Evolutionary conservation across 176 grass and related monocot genomes (phyloP).

Genomic region (Echinochloa phyllopogon): DNA sequence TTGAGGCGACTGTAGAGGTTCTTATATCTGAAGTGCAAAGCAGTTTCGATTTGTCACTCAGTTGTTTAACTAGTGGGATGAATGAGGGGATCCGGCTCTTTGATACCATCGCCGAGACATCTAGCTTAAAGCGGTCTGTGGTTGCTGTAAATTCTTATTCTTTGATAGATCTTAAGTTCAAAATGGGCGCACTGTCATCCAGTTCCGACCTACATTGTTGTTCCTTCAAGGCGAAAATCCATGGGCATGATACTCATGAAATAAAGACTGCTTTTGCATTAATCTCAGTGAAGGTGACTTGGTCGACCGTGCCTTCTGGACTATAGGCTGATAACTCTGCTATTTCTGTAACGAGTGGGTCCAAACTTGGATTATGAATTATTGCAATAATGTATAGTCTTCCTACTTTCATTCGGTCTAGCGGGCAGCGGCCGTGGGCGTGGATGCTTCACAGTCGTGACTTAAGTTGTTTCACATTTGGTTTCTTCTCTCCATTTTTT

Average conservation of each 20-base stretch:
- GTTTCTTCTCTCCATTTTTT: neutral
- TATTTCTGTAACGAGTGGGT: neutral
- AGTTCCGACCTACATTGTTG: neutral
- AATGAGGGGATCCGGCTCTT: neutral
- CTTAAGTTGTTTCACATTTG: neutral
- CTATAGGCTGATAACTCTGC: neutral
- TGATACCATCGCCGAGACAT: neutral
- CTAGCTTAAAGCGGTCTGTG: neutral
- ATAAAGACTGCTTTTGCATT: neutral
- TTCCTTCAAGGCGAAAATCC: neutral
- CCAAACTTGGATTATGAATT: neutral
- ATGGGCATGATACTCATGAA: constrained; percentile 19
- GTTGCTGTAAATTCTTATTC: constrained; percentile 1
- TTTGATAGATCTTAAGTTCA: neutral
- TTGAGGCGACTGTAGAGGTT: constrained; percentile 15
- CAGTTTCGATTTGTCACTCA: constrained; percentile 8
- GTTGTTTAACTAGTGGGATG: neutral
- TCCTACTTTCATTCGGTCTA: neutral
- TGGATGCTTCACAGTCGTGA: neutral
- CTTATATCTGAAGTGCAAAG: neutral
- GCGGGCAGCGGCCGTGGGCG: neutral
- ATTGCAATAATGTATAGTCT: neutral
- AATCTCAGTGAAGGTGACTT: constrained; percentile 1
- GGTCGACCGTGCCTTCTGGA: neutral
- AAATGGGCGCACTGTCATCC: neutral